Evolutionary conservation across 176 grass and related monocot species (phyloP), one percentile per base, ranked within the genome.

Genomic region (Ananas comosus): DNA sequence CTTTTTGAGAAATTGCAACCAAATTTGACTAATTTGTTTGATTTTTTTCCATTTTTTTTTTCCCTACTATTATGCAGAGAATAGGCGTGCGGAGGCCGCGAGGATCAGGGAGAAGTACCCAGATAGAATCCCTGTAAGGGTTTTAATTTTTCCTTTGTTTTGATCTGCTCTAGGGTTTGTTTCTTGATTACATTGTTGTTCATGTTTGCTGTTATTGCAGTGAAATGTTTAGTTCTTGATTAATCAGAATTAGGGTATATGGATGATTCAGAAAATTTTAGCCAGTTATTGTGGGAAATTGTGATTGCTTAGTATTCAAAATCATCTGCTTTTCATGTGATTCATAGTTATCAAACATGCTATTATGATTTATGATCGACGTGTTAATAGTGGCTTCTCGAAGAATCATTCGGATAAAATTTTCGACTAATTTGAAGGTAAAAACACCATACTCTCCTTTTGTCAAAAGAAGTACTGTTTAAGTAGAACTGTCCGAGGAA

Each of bases 41-140:
- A 56, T 33, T 21, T 72, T 10, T 12, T 11, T 11, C 10, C 27
- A 12, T 18, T 9, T 1, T 13, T 51, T 52, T 13, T 70, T 69
- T 12, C 8, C 18, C 22, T 29, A 13, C 52, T 14, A 23, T 24
- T 48, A 42, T 48, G 52, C 51, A 72, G 70, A 72, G 12, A 72
- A 19, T 53, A 72, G 70, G 16, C 70, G 28, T 14, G 70, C 70
- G 18, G 70, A 72, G 51, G 52, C 70, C 12, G 53, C 53, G 13
- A 33, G 70, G 27, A 72, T 72, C 25, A 61, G 70, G 16, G 70
- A 72, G 28, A 72, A 72, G 7, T 72, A 72, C 8, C 70, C 53
- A 1, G 70, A 72, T 47, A 72, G 70, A 59, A 72, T 72, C 13
- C 70, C 53, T 49, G 70, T 72, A 57, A 48, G 14, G 27, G 58